Evolutionary conservation across 768 basidiomycete genomes (phyloP).

Genomic region (Amanita polypyramis): DNA sequence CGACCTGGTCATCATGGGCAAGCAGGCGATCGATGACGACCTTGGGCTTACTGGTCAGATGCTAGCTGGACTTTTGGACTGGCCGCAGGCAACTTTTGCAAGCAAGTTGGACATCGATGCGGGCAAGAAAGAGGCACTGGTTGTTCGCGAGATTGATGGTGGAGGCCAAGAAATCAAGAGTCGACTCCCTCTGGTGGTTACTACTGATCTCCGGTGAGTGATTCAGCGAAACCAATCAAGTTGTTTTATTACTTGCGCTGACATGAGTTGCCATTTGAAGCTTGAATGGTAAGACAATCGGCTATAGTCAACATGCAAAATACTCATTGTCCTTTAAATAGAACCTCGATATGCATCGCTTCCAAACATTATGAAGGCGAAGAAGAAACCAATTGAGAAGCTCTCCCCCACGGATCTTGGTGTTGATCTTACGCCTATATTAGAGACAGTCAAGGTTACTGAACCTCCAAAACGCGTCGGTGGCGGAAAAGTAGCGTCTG

Average conservation of each 20-base stretch:
- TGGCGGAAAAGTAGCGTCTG: conserved; percentile 83
- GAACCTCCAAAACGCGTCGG: conserved; percentile 90
- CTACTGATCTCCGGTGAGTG: conserved; percentile 83
- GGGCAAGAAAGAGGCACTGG: conserved; percentile 49
- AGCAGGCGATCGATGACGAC: conserved; percentile 98
- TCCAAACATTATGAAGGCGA: conserved; percentile 98
- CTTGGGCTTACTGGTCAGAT: conserved; percentile 94
- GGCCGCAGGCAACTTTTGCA: conserved; percentile 94
- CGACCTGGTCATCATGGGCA: conserved; percentile 91
- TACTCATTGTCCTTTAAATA: conserved; percentile 17
- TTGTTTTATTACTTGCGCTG: neutral
- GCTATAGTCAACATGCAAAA: neutral
- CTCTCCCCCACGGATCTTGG: conserved; percentile 69
- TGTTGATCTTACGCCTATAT: conserved; percentile 70
- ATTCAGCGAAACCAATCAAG: neutral
- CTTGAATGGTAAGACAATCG: conserved; percentile 50
- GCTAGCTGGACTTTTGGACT: conserved; percentile 85
- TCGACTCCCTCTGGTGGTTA: conserved; percentile 75
- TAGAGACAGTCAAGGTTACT: conserved; percentile 80
- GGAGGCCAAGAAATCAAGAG: conserved; percentile 79
- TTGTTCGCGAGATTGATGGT: conserved; percentile 91
- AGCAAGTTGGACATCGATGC: conserved; percentile 72
- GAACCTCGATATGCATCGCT: conserved; percentile 97
- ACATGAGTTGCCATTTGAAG: conserved; percentile 22
- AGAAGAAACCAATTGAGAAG: conserved; percentile 94